Evolutionary conservation across 305 asterid species (phyloP), one percentile per base, ranked within the genome.

Genomic region (Nicotiana rustica): DNA sequence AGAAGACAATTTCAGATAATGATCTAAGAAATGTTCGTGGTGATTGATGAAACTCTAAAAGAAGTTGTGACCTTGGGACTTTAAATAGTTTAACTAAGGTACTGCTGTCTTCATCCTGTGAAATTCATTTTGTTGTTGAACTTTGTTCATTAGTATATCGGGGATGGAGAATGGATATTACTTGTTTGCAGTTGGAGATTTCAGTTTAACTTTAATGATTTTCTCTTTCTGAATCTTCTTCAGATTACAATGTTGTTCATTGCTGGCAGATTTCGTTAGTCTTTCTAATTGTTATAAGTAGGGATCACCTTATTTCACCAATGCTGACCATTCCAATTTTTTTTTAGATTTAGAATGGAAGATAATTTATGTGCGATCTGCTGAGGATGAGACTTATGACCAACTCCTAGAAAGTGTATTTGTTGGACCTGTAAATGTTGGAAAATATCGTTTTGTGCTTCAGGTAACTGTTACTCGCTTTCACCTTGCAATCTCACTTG

Each of bases 361-460:
- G 85, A 87, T 92, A 44, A 82, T 82, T 71, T 92, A 92, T 78
- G 97, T 92, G 12, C 97, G 97, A 85, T 92, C 97, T 79, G 94
- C 97, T 2, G 97, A 93, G 90, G 97, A 93, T 75, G 97, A 92
- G 52, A 90, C 95, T 62, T 89, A 89, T 29, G 97, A 93, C 86
- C 97, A 93, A 86, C 89, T 90, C 47, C 78, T 93, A 60, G 97
- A 93, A 80, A 93, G 97, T 64, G 97, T 91, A 65, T 90, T 93
- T 41, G 97, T 93, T 75, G 97, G 97, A 18, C 97, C 97, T 10
- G 92, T 92, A 31, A 92, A 91, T 80, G 95, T 92, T 76, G 97
- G 97, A 5, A 93, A 91, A 76, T 93, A 88, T 86, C 94, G 97
- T 6, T 93, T 93, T 57, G 87, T 93, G 69, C 89, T 93, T 57